Evolutionary conservation across 331 rosid species (phyloP).

Genomic region (Rosa hybrid): DNA sequence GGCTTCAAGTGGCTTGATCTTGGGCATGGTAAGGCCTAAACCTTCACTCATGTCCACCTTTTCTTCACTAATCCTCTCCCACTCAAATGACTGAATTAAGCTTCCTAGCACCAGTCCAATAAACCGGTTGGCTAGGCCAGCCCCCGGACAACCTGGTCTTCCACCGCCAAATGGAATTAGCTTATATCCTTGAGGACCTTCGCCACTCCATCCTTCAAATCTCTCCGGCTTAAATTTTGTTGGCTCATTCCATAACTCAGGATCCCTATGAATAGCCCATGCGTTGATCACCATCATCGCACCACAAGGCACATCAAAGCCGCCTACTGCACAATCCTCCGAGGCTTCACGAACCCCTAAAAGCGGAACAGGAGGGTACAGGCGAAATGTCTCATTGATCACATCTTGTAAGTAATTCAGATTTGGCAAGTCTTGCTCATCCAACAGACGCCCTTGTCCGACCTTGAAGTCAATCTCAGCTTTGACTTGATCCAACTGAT

Average conservation of each 20-base stretch:
- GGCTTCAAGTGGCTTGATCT: constrained; percentile 32
- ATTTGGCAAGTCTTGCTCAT: constrained; percentile 25
- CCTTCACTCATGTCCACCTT: constrained; percentile 33
- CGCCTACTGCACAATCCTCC: constrained; percentile 28
- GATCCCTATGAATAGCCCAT: constrained; percentile 42
- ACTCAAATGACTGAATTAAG: constrained; percentile 40
- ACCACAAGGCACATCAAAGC: constrained; percentile 31
- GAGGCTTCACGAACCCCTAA: constrained; percentile 30
- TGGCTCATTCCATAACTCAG: constrained; percentile 37
- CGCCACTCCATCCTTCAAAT: constrained; percentile 26
- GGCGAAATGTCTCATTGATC: constrained; percentile 40
- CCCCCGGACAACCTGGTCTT: constrained; percentile 47
- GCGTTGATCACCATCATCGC: constrained; percentile 30
- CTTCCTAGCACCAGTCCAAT: constrained; percentile 39
- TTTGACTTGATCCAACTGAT: constrained; percentile 11
- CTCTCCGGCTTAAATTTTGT: constrained; percentile 36
- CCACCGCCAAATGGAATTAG: constrained; percentile 46
- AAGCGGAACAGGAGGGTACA: constrained; percentile 33
- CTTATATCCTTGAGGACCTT: constrained; percentile 12
- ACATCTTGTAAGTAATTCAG: constrained; percentile 31
- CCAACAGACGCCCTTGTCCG: constrained; percentile 22
- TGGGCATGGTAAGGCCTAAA: constrained; percentile 33
- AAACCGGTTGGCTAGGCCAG: constrained; percentile 25
- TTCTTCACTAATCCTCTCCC: constrained; percentile 30
- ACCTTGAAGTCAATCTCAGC: constrained; percentile 17